Evolutionary conservation across 2,329 filamentous ascomycete genomes (phyloP).

Genomic region (Rutstroemia sp.): DNA sequence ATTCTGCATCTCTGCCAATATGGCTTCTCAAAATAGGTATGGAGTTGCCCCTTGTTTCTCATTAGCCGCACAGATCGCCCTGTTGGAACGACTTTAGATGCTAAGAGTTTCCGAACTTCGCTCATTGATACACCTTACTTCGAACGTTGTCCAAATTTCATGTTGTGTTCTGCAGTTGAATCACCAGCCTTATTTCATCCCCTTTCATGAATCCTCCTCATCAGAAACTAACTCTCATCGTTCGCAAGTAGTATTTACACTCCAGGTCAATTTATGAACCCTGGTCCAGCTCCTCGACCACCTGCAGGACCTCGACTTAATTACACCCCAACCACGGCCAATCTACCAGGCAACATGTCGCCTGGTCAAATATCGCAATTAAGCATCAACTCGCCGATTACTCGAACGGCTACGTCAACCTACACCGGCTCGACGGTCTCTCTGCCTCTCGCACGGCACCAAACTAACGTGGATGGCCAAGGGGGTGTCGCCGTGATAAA

Average conservation of each 20-base stretch:
- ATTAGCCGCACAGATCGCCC: slow-evolving; percentile 16
- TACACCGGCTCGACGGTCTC: slow-evolving; percentile 67
- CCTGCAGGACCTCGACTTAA: slow-evolving; percentile 58
- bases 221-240: slow-evolving; percentile 4
- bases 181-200: slow-evolving; percentile 4
- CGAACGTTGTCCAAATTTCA: not conserved
- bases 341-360: slow-evolving; percentile 70
- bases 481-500: slow-evolving; percentile 69
- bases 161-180: not conserved
- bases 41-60: slow-evolving; percentile 9
- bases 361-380: slow-evolving; percentile 62
- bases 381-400: slow-evolving; percentile 50
- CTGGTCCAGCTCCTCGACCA: slow-evolving; percentile 41
- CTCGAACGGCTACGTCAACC: slow-evolving; percentile 56
- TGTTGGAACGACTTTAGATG: slow-evolving; percentile 1
- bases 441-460: slow-evolving; percentile 58
- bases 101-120: not conserved
- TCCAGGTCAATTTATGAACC: slow-evolving; percentile 82
- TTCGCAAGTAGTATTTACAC: slow-evolving; percentile 43
- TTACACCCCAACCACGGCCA: slow-evolving; percentile 65
- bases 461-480: slow-evolving; percentile 48
- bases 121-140: not conserved
- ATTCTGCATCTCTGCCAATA: slow-evolving; percentile 17
- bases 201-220: not conserved
- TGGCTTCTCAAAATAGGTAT: slow-evolving; percentile 29